phyloP scores from a whole-genome alignment of 495 filamentous ascomycete genomes.

The Aspergillus conjunctus region DNA sequence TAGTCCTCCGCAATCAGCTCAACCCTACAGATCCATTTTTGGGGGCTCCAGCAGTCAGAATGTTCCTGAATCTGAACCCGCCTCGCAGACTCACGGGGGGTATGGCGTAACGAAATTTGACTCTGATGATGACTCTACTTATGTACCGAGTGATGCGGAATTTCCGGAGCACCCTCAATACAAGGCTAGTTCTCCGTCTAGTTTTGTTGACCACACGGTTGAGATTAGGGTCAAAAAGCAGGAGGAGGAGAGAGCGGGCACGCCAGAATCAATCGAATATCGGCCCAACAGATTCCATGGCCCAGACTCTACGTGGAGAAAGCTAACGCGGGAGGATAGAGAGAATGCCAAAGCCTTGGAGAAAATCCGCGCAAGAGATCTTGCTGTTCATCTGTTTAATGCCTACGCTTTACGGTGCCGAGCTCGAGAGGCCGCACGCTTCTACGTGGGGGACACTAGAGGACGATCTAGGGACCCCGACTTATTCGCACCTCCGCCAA shows the following conservation, averaged over 20 bases:
- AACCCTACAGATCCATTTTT: constrained; percentile 39
- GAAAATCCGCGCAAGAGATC: constrained; percentile 57
- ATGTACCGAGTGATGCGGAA: constrained; percentile 27
- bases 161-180: background rate
- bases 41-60: constrained; percentile 35
- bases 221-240: constrained; percentile 4
- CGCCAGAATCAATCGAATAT: constrained; percentile 18
- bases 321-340: constrained; percentile 60
- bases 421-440: constrained; percentile 27
- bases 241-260: background rate
- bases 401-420: constrained; percentile 61
- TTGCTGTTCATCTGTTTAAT: constrained; percentile 79
- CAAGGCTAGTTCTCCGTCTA: background rate
- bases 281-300: constrained; percentile 60
- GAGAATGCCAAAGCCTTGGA: constrained; percentile 59
- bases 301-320: constrained; percentile 58
- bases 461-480: constrained; percentile 30
- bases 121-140: constrained; percentile 22
- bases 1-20: constrained; percentile 39
- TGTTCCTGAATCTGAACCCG: constrained; percentile 20
- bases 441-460: constrained; percentile 28
- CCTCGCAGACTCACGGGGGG: constrained; percentile 12
- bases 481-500: constrained; percentile 41
- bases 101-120: constrained; percentile 24
- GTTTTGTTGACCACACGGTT: background rate